A percentile compares a stretch with the other conserved stretches of the same genome.
Conservation (phyloP, 805 yeast genomes). For the Myxozyma sirexii region DNA sequence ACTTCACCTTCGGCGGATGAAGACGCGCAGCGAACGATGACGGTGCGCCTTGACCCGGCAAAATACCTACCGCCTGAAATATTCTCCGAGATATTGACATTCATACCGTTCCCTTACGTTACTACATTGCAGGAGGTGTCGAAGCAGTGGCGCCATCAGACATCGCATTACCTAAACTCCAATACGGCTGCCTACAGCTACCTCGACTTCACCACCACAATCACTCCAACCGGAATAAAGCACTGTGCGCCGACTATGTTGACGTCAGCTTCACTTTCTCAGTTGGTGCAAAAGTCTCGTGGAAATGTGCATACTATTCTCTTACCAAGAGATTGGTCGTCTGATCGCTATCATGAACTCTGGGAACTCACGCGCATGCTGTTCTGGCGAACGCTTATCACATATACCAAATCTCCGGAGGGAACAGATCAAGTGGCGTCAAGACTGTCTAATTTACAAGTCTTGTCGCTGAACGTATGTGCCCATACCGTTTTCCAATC, state of each 20-base stretch:
- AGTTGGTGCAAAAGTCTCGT: not conserved
- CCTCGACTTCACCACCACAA: conserved; percentile 11
- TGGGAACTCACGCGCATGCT: conserved; percentile 7
- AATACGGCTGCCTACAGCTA: conserved; percentile 9
- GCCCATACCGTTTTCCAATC: conserved; percentile 7
- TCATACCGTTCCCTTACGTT: conserved; percentile 6
- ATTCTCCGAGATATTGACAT: not conserved
- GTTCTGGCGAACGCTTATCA: conserved; percentile 9
- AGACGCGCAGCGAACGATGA: too few species aligned
- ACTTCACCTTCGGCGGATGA: not conserved
- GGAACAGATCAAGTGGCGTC: conserved; percentile 5
- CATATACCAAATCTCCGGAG: conserved; percentile 7
- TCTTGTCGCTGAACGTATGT: not conserved
- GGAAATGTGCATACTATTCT: conserved; percentile 12
- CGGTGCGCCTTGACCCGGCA: too few species aligned
- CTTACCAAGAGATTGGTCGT: conserved; percentile 8
- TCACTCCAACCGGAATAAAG: not conserved
- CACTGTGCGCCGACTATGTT: not conserved
- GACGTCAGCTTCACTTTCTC: not conserved
- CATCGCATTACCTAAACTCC: not conserved
- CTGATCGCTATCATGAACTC: not conserved
- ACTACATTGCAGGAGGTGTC: conserved; percentile 1
- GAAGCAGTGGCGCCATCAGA: not conserved
- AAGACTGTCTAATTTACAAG: conserved; percentile 7
- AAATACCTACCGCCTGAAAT: conserved; percentile 6